Evolutionary conservation across 371 early-diverging fungal species (phyloP), one percentile per base, ranked within the genome.

Genomic region (Mucor irregularis): DNA sequence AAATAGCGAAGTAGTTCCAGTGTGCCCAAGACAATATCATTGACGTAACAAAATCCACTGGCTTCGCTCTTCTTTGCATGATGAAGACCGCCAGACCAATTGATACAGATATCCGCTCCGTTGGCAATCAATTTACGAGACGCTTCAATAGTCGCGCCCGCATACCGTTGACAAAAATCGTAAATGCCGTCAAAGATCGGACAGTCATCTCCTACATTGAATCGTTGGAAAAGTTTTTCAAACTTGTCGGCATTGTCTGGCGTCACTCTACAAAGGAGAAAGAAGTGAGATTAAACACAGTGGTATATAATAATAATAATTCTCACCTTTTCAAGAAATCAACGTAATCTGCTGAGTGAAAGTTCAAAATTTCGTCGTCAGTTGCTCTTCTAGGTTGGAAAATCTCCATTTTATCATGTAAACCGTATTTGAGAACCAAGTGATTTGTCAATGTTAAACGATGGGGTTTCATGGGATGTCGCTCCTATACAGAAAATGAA

Each of bases 401-500:
- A 44, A 96, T 81, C 47, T 91, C 90, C 92, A 98, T 86, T 54
- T 93, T 80, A 30, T 90, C 78, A 68, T 94, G 90, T 47, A 98
- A 69, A 2, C 87, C 90, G 71, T 94, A 96, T 47, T 87, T 85
- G 42, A 94, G 66, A 13, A 98, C 93, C 34, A 98, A 71, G 51
- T 95, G 90, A 66, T 96, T 94, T 5, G 97, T 96, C 35, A 97
- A 67, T 9, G 91, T 87, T 35, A 96, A 77, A 50, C 98, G 87
- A 65, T 94, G 94, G 1, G 98, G 98, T 62, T 98, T 98, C 98
- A 98, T 98, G 1, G 98, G 98, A 74, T 98, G 98, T 25, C 81
- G 75, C 63, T 85, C 84, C 86, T 87, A 64, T 33, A 43, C 29
- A 34, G 52, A 33, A 51, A 30, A 55, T 50, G 16, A n/a, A 11